Conservation (phyloP, 2,329 filamentous ascomycete species). For the Trichoderma endophyticum region DNA sequence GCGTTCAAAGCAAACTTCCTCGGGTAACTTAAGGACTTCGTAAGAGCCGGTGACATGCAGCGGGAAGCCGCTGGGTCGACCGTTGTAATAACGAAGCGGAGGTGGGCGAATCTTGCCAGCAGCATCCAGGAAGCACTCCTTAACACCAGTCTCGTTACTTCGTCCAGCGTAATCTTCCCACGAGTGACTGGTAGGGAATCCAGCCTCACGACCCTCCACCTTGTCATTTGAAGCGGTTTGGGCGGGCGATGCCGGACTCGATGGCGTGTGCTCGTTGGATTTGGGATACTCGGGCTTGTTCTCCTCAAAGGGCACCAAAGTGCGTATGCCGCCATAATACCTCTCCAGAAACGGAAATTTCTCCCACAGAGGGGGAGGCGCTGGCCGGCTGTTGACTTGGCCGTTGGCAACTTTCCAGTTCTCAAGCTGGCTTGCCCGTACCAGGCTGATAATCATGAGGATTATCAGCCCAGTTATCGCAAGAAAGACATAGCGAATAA, state of each 20-base stretch:
- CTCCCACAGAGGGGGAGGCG: conserved; percentile 74
- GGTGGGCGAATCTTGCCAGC: conserved; percentile 65
- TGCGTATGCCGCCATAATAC: conserved; percentile 85
- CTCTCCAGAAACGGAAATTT: conserved; percentile 79
- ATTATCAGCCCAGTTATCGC: conserved; percentile 66
- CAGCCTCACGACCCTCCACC: conserved; percentile 20
- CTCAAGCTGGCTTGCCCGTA: conserved; percentile 69
- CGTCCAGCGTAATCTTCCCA: conserved; percentile 36
- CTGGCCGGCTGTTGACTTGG: conserved; percentile 41
- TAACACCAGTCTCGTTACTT: conserved; percentile 49
- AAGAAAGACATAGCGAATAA: conserved; percentile 76
- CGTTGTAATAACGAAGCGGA: conserved; percentile 67
- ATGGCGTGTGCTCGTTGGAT: conserved; percentile 50
- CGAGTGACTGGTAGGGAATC: conserved; percentile 29
- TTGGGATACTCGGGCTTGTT: conserved; percentile 81
- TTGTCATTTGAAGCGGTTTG: conserved; percentile 16
- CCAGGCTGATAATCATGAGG: conserved; percentile 72
- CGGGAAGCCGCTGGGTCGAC: conserved; percentile 80
- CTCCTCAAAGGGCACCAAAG: conserved; percentile 60
- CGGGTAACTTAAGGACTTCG: conserved; percentile 69
- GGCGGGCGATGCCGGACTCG: conserved; percentile 18
- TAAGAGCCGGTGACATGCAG: conserved; percentile 85
- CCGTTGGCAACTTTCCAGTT: conserved; percentile 60
- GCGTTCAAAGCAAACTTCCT: conserved; percentile 90
- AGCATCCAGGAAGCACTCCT: conserved; percentile 76